A percentile compares a stretch with the other conserved stretches of the same genome.
phyloP scores from a whole-genome alignment of 2,329 filamentous ascomycete genomes.

The Setomelanomma holmii region DNA sequence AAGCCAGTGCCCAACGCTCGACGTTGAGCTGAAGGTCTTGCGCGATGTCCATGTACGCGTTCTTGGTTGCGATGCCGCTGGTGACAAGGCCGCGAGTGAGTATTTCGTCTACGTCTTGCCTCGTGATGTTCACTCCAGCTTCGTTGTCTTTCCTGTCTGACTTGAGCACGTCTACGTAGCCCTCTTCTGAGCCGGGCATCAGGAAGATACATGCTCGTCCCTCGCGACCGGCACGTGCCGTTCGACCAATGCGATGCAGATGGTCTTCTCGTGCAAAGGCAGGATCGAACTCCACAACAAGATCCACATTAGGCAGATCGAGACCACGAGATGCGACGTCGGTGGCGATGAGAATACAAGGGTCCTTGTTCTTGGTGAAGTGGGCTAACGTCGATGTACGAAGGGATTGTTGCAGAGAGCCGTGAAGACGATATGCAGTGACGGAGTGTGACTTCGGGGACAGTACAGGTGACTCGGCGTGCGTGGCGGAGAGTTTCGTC shows the following conservation, averaged over 20 bases:
- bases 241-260: constrained; percentile 91
- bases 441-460: constrained; percentile 79
- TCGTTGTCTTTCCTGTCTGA: constrained; percentile 71
- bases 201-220: constrained; percentile 90
- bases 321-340: constrained; percentile 96
- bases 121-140: constrained; percentile 63
- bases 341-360: constrained; percentile 87
- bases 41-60: constrained; percentile 69
- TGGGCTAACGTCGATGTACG: constrained; percentile 85
- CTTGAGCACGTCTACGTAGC: constrained; percentile 81
- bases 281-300: constrained; percentile 95
- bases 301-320: constrained; percentile 91
- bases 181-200: constrained; percentile 88
- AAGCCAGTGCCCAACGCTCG: constrained; percentile 70
- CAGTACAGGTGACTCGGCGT: constrained; percentile 73
- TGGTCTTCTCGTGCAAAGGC: constrained; percentile 94
- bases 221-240: constrained; percentile 87
- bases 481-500: constrained; percentile 59
- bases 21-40: constrained; percentile 72
- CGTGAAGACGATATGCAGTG: constrained; percentile 86
- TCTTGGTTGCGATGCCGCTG: constrained; percentile 47
- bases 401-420: constrained; percentile 85
- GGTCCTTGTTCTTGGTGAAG: constrained; percentile 75
- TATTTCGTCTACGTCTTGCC: constrained; percentile 70
- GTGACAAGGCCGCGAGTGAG: constrained; percentile 68